Base-by-base conservation (phyloP, 2,329 filamentous ascomycete species). In the Bipolaris oryzae region DNA sequence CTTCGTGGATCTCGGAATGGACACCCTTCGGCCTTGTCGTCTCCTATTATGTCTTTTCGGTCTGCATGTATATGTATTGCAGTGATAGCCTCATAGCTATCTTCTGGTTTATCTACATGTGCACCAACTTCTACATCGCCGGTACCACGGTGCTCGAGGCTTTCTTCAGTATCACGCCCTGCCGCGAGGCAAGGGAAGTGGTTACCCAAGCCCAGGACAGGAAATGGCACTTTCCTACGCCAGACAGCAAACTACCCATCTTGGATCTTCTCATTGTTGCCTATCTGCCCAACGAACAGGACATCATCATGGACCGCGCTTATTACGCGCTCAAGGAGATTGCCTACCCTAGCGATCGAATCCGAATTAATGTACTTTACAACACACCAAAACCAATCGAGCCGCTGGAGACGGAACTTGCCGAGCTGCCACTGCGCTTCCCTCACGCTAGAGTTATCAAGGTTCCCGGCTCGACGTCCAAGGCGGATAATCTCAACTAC, bases 401-500 rank as follows among this genome's bases (percentile, higher is more conserved):
- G 53, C 77, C 78, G 2, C 67, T 82, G 11, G 79, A 82, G 59
- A 77, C 71, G 7, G 71, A 81, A 58, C 65, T 82, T 18, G 68
- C 72, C 10, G 62, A 75, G 5, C 68, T 82, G 6, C 69, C 73
- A 3, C 55, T 69, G 5, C 72, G 71, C 35, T 76, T 79, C 57
- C 62, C 76, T 7, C 76, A 80, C 43, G 72, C 80, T 18, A 70
- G 77, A 49, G 75, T 81, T 18, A 77, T 81, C 70, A 81, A 81
- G 53, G 80, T 82, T 1, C 78, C 78, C 0, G 76, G 77, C 51
- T 82, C 80, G 5, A 81, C 75, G 9, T 82, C 80, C 0, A 82
- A 82, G 58, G 80, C 80, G 18, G 79, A 82, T 65, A 82, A 82
- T 52, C 70, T 82, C 47, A 82, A 82, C 68, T 77, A 80, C 64